These are phyloP conservation scores for Diaporthe amygdali DNA, from an alignment of 2,329 filamentous ascomycete genomes.

Conservation along the genomic window DNA sequence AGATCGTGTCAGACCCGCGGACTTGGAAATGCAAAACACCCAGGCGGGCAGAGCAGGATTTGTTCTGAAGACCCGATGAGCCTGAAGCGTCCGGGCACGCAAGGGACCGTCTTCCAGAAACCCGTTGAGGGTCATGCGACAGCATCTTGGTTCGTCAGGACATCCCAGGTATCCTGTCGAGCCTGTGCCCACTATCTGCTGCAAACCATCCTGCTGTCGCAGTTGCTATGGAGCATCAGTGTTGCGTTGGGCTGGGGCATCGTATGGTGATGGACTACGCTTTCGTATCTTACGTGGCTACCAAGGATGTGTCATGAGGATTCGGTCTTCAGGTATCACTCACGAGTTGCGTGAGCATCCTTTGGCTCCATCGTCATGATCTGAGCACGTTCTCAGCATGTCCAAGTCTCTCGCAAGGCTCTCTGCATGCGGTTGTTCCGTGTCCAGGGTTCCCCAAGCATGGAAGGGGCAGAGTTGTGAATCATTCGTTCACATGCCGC, in stretches of 20 bases:
- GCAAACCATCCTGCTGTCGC: neutral
- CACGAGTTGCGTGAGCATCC: neutral
- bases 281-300: neutral
- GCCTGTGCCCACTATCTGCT: neutral
- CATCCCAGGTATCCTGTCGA: neutral
- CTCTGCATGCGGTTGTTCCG: neutral
- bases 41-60: neutral
- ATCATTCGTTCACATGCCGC: neutral
- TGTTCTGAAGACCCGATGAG: neutral
- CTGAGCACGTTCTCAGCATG: neutral
- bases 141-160: neutral
- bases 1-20: neutral
- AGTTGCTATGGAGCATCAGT: neutral
- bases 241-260: neutral
- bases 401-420: neutral
- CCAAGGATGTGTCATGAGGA: neutral
- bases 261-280: neutral
- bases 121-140: neutral
- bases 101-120: neutral
- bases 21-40: conserved; percentile 6
- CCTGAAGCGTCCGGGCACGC: neutral
- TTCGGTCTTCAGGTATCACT: neutral
- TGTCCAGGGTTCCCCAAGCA: neutral
- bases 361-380: neutral
- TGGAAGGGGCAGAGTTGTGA: neutral